Evolutionary conservation across 2,329 filamentous ascomycete genomes (phyloP).

Genomic region (Colletotrichum endophyticum): DNA sequence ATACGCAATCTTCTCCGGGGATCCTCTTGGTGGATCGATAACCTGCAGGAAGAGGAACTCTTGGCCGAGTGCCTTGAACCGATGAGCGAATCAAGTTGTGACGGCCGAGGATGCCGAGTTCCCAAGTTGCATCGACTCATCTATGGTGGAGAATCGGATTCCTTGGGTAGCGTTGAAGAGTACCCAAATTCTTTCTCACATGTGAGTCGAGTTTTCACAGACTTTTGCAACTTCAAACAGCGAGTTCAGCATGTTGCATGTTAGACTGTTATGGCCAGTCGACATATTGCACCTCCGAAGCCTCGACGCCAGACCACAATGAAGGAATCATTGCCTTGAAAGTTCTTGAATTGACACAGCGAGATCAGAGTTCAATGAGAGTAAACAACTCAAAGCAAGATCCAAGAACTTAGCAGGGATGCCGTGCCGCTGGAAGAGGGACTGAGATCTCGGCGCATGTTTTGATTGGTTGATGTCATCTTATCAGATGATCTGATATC

Average conservation of each 20-base stretch:
- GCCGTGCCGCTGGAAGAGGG: not conserved
- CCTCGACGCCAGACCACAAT: not conserved
- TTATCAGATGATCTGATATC: slow-evolving; percentile 9
- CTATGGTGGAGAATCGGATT: not conserved
- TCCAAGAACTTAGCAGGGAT: not conserved
- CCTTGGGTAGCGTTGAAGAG: not conserved
- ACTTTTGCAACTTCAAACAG: not conserved
- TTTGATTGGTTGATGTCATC: not conserved
- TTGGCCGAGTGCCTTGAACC: not conserved
- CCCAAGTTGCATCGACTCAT: not conserved
- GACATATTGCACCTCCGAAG: not conserved
- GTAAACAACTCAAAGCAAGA: not conserved
- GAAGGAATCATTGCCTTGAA: not conserved
- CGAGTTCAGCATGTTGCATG: not conserved
- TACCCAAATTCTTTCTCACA: not conserved
- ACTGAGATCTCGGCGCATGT: not conserved
- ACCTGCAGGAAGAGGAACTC: not conserved
- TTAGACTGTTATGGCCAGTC: accelerated
- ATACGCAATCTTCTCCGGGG: not conserved
- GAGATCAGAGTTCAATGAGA: not conserved
- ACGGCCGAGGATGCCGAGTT: slow-evolving; percentile 1
- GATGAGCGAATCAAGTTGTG: not conserved
- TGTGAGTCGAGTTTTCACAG: not conserved
- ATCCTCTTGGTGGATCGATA: not conserved
- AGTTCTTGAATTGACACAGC: not conserved